Evolutionary conservation across 257 asterid species (phyloP).

Genomic region (Fraxinus excelsior): DNA sequence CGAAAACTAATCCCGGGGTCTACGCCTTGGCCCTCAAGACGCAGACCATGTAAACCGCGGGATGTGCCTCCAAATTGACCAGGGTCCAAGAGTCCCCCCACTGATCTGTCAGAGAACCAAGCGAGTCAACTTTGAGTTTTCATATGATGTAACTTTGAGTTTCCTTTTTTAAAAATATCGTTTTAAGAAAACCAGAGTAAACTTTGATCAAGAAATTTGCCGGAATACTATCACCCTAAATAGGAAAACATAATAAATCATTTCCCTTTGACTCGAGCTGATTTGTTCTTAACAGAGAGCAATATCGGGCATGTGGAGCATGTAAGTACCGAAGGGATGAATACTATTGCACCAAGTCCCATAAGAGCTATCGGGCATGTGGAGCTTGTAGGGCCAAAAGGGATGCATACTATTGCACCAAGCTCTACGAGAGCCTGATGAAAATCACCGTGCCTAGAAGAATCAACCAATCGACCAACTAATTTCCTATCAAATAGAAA

Average conservation of each 20-base stretch:
- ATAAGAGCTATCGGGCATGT: slow-evolving; percentile 68
- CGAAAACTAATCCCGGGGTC: too few relatives aligned
- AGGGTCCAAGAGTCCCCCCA: too few relatives aligned
- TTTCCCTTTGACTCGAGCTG: slow-evolving; percentile 27
- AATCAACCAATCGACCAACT: slow-evolving; percentile 81
- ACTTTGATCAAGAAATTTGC: slow-evolving; percentile 53
- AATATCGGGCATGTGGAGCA: slow-evolving; percentile 67
- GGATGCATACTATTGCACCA: slow-evolving; percentile 83
- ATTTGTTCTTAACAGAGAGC: slow-evolving; percentile 50
- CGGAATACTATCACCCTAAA: slow-evolving; percentile 91
- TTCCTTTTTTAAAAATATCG: not conserved
- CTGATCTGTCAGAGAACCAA: too few relatives aligned
- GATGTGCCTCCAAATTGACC: too few relatives aligned
- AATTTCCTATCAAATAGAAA: slow-evolving; percentile 58
- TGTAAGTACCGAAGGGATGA: slow-evolving; percentile 58
- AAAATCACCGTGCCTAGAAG: slow-evolving; percentile 85
- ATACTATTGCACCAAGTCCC: slow-evolving; percentile 94
- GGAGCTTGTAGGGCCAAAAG: slow-evolving; percentile 61
- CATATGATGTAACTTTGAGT: slow-evolving; percentile 10
- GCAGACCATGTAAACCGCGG: too few relatives aligned
- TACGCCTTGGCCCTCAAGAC: too few relatives aligned
- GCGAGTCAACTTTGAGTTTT: too few relatives aligned
- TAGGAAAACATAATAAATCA: slow-evolving; percentile 2
- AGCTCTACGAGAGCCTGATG: slow-evolving; percentile 97
- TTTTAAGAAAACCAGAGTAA: not conserved